phyloP scores from a whole-genome alignment of 2,329 filamentous ascomycete species.

The Pleurostoma richardsiae region DNA sequence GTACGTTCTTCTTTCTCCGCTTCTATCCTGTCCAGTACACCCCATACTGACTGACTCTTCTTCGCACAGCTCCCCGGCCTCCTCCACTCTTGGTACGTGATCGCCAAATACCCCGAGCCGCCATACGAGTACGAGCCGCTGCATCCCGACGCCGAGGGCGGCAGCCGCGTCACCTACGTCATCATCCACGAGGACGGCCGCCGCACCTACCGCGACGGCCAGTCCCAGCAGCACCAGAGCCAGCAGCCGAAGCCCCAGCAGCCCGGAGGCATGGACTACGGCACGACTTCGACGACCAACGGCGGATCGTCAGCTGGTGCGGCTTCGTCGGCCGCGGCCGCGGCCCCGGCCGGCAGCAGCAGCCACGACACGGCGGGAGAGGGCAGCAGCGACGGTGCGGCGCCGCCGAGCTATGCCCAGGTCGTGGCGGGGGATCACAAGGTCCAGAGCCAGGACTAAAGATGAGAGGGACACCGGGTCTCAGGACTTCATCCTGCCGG shows the following conservation, averaged over 20 bases:
- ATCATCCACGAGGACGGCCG: conserved; percentile 54
- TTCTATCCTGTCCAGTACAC: conserved; percentile 23
- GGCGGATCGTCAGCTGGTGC: conserved; percentile 15
- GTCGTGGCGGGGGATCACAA: conserved; percentile 89
- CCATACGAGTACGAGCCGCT: conserved; percentile 64
- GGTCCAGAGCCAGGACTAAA: conserved; percentile 65
- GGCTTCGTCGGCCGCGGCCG: conserved; percentile 15
- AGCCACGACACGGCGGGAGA: conserved; percentile 30
- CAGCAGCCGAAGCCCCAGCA: conserved; percentile 21
- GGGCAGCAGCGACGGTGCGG: conserved; percentile 38
- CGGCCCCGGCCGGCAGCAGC: conserved; percentile 15
- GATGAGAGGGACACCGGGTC: background rate
- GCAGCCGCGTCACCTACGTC: conserved; percentile 70
- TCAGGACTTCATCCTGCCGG: no score
- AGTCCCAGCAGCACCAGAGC: conserved; percentile 19
- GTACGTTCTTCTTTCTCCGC: conserved; percentile 25
- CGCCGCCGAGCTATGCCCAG: conserved; percentile 84
- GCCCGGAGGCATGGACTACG: conserved; percentile 39
- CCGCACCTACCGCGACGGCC: conserved; percentile 25
- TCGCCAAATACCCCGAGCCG: conserved; percentile 78
- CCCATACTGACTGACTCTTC: conserved; percentile 3
- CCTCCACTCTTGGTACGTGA: conserved; percentile 97
- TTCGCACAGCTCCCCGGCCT: conserved; percentile 66
- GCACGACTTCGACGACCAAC: conserved; percentile 26
- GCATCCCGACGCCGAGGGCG: conserved; percentile 50